Conservation (phyloP, 371 early-diverging fungal genomes). For the Mortierella sp. region DNA sequence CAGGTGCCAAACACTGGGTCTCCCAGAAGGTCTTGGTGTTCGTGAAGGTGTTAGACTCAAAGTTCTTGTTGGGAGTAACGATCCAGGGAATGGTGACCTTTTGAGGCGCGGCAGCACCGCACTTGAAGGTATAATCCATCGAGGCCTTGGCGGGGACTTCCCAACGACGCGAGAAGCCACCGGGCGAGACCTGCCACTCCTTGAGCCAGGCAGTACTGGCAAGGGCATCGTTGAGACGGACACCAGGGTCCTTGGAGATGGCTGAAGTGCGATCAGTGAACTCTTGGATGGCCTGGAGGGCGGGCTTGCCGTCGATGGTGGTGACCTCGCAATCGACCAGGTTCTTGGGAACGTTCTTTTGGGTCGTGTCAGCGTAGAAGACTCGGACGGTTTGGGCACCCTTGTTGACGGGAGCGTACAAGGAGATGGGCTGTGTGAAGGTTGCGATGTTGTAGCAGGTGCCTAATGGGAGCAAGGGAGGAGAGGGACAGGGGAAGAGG, state of each 20-base stretch:
- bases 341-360: constrained; percentile 48
- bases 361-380: constrained; percentile 45
- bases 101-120: constrained; percentile 21
- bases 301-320: constrained; percentile 58
- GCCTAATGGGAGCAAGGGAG: constrained; percentile 8
- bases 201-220: constrained; percentile 57
- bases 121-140: constrained; percentile 52
- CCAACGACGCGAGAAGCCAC: constrained; percentile 50
- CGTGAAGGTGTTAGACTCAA: constrained; percentile 36
- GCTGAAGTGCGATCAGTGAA: constrained; percentile 52
- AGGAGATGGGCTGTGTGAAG: constrained; percentile 51
- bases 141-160: constrained; percentile 48
- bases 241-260: constrained; percentile 59
- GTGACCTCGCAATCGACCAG: constrained; percentile 45
- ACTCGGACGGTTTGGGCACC: constrained; percentile 49
- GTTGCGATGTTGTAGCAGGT: constrained; percentile 42
- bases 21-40: constrained; percentile 50
- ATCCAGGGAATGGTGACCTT: constrained; percentile 53
- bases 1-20: constrained; percentile 35
- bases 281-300: constrained; percentile 52
- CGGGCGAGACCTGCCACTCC: constrained; percentile 52
- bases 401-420: constrained; percentile 52
- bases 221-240: constrained; percentile 58
- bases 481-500: neutral
- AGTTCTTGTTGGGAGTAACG: constrained; percentile 33